phyloP scores from a whole-genome alignment of 768 basidiomycete species.

The Serendipita sp. region DNA sequence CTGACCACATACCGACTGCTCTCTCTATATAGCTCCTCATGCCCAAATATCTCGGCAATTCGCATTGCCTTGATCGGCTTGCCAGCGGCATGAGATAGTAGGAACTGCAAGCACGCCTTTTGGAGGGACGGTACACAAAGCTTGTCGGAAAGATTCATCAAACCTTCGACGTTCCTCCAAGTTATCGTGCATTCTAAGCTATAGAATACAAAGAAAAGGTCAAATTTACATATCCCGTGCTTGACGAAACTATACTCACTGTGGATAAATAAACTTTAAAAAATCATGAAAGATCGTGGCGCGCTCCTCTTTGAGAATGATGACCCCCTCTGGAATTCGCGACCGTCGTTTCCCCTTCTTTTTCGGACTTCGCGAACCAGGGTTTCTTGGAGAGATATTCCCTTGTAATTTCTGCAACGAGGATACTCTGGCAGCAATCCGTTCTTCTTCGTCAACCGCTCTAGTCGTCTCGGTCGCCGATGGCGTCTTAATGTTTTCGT shows the following conservation, averaged over 20 bases:
- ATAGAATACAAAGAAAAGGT: conserved; percentile 8
- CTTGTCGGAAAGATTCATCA: conserved; percentile 83
- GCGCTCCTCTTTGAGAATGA: conserved; percentile 81
- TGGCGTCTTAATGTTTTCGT: neutral
- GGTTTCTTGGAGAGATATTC: conserved; percentile 5
- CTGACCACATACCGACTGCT: conserved; percentile 39
- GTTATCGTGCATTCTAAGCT: conserved; percentile 84
- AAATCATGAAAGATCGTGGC: conserved; percentile 86
- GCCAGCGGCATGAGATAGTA: conserved; percentile 84
- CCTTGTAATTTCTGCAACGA: conserved; percentile 50
- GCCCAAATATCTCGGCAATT: conserved; percentile 79
- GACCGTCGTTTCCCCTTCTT: neutral
- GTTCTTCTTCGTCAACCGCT: conserved; percentile 13
- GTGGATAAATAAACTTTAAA: conserved; percentile 82
- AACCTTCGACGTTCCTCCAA: conserved; percentile 86
- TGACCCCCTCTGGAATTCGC: conserved; percentile 51
- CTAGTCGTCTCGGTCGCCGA: conserved; percentile 7
- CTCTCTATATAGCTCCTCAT: conserved; percentile 82
- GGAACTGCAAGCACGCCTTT: conserved; percentile 67
- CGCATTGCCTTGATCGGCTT: conserved; percentile 85
- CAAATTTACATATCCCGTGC: neutral
- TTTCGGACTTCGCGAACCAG: neutral
- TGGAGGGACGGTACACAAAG: conserved; percentile 71
- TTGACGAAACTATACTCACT: conserved; percentile 32
- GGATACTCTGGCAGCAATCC: conserved; percentile 28